Evolutionary conservation across 2,329 filamentous ascomycete species (phyloP), one percentile per base, ranked within the genome.

Genomic region (Nothopassalora personata): DNA sequence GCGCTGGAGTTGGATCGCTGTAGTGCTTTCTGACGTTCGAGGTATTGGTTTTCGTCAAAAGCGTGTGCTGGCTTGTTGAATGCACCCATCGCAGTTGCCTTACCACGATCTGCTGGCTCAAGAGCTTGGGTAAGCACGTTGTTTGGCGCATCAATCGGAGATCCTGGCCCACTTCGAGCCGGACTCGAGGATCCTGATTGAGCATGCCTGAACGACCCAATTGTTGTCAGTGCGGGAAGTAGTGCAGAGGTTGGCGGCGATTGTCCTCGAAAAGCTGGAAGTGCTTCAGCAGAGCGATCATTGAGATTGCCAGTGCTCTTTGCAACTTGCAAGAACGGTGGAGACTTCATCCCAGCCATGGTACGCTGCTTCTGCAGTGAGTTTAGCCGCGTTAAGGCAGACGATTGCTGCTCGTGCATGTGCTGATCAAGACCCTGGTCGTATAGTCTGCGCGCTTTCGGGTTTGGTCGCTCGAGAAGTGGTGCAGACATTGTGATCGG

Each of bases 1-100:
- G 63, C 60, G 31, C 54, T 67, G 6, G 71, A 72, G 7, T 64
- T 64, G 8, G 70, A 69, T 52, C 89, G 84, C 63, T 93, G 89
- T 72, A 96, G 83, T 71, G 91, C 89, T 51, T 89, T 77, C 69
- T 96, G 89, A 48, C 91, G 85, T 70, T 95, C 88, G 5, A 89
- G 83, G 68, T 90, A 97, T 68, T 90, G 89, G 19, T 87, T 85
- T 69, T 97, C 92, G 68, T 96, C 90, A 66, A 94, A 96, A 7
- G 86, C 83, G 53, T 87, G 83, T 1, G 79, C 76, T 1, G 91
- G 89, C 70, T 91, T 91, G 64, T 88, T 88, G 72, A 88, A 88
- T 0, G 85, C 77, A 31, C 85, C 85, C 74, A 86, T 79, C 0
- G 90, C 88, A 0, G 90, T 95, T 5, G 90, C 89, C 71, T 94